Evolutionary conservation across 495 filamentous ascomycete genomes (phyloP).

Genomic region (Penicillium macrosclerotiorum): DNA sequence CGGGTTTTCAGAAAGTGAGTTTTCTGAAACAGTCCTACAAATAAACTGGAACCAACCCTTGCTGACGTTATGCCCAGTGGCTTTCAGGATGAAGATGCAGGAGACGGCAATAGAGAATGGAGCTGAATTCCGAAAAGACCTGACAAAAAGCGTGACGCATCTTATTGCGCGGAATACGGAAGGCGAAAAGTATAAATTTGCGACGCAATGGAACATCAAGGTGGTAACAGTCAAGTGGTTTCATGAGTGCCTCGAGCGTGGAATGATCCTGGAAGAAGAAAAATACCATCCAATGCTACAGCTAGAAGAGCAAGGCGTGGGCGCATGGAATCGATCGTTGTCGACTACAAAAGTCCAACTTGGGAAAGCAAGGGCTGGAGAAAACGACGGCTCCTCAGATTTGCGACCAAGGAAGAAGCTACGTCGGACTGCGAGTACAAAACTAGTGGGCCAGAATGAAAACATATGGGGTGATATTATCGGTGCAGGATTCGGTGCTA

Average conservation of each 20-base stretch:
- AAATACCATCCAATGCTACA: slow-evolving; percentile 75
- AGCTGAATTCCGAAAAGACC: slow-evolving; percentile 77
- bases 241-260: slow-evolving; percentile 76
- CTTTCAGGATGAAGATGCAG: slow-evolving; percentile 65
- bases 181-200: slow-evolving; percentile 86
- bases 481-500: slow-evolving; percentile 44
- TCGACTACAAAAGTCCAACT: slow-evolving; percentile 34
- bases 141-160: slow-evolving; percentile 80
- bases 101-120: slow-evolving; percentile 65
- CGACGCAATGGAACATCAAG: slow-evolving; percentile 72
- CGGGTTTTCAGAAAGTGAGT: slow-evolving; percentile 81
- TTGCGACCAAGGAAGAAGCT: slow-evolving; percentile 58
- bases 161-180: slow-evolving; percentile 75
- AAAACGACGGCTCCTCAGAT: slow-evolving; percentile 25
- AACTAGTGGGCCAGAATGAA: slow-evolving; percentile 73
- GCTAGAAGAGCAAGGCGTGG: slow-evolving; percentile 65
- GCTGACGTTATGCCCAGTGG: slow-evolving; percentile 42
- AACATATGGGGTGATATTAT: slow-evolving; percentile 88
- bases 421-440: slow-evolving; percentile 75
- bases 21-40: no score
- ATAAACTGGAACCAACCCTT: slow-evolving; percentile 8
- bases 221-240: slow-evolving; percentile 85
- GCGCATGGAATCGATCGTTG: slow-evolving; percentile 65
- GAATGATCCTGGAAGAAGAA: slow-evolving; percentile 87
- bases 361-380: slow-evolving; percentile 3